phyloP scores from a whole-genome alignment of 129 eudicot genomes.

The Mikania micrantha region DNA sequence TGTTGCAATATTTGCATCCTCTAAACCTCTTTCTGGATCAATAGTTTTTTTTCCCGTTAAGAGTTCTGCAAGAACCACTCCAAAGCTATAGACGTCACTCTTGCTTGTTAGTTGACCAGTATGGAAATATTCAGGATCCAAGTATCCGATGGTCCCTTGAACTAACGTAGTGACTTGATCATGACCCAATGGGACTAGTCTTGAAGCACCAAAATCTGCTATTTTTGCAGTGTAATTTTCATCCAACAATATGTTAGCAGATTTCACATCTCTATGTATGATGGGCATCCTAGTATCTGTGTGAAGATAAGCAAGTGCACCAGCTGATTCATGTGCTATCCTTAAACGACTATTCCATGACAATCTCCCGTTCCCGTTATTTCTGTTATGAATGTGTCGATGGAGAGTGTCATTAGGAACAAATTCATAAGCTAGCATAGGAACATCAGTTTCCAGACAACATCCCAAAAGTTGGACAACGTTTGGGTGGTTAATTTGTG shows the following conservation, averaged over 20 bases:
- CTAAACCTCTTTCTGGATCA: neutral
- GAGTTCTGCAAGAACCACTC: conserved; percentile 2
- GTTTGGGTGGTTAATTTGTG: neutral
- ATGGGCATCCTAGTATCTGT: too few relatives aligned
- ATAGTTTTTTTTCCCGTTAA: neutral
- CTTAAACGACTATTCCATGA: conserved; percentile 36
- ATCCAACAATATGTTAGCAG: too few relatives aligned
- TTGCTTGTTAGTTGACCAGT: neutral
- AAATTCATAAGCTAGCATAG: conserved; percentile 41
- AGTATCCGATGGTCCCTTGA: conserved; percentile 4
- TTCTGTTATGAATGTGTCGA: conserved; percentile 23
- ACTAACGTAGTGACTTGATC: neutral
- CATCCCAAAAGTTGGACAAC: conserved; percentile 20
- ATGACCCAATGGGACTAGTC: conserved; percentile 35
- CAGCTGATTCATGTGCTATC: too few relatives aligned
- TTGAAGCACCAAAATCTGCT: conserved; percentile 56
- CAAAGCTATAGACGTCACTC: neutral
- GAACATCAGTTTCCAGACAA: conserved; percentile 51
- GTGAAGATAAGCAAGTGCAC: too few relatives aligned
- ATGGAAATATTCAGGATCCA: too few relatives aligned
- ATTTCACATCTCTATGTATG: too few relatives aligned
- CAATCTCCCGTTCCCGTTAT: conserved; percentile 19
- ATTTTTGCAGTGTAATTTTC: conserved; percentile 32
- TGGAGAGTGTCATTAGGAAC: too few relatives aligned
- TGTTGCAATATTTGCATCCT: neutral